Conservation (phyloP, 1,139 yeast genomes). For the Saccharomyces uvarum region DNA sequence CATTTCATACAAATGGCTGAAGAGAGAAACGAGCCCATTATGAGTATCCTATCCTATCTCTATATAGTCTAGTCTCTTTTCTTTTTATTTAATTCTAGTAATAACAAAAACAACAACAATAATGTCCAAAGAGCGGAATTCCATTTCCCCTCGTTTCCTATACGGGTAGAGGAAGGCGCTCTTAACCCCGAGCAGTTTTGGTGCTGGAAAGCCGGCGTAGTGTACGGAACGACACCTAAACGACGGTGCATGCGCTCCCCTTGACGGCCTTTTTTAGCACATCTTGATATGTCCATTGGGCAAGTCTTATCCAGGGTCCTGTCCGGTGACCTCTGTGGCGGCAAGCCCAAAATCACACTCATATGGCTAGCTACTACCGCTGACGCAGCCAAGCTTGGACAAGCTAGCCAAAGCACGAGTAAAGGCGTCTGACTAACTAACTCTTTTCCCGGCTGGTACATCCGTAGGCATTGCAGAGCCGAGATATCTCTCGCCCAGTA, state of each 20-base stretch:
- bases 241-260: background rate
- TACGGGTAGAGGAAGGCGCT: background rate
- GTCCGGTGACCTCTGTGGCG: background rate
- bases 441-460: background rate
- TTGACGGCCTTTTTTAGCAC: background rate
- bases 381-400: background rate
- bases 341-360: background rate
- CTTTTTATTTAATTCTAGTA: background rate
- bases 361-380: background rate
- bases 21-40: constrained; percentile 55
- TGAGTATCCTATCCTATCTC: constrained; percentile 6
- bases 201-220: background rate
- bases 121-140: background rate
- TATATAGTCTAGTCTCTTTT: constrained; percentile 3
- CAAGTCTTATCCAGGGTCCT: background rate
- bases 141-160: background rate
- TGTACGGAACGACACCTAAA: background rate
- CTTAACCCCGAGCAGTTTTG: background rate
- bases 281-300: no score
- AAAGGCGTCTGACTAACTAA: background rate
- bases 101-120: background rate
- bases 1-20: constrained; percentile 61
- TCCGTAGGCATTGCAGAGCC: background rate
- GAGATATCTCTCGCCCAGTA: background rate
- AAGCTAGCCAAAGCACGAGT: background rate